Conservation (phyloP, 768 basidiomycete genomes). For the Serendipita sp. region DNA sequence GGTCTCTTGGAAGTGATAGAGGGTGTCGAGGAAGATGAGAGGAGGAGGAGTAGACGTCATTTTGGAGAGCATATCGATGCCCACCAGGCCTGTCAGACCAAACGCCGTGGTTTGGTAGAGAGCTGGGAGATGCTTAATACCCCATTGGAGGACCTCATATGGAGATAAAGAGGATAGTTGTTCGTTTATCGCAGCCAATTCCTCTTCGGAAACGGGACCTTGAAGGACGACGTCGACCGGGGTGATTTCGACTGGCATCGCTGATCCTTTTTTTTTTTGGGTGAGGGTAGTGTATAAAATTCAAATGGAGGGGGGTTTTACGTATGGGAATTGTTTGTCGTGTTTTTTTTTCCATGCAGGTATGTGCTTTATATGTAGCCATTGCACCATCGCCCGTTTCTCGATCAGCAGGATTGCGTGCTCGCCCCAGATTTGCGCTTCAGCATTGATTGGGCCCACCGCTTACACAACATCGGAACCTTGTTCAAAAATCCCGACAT, state of each 20-base stretch:
- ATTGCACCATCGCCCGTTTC: no score
- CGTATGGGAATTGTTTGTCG: no score
- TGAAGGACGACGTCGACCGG: constrained; percentile 20
- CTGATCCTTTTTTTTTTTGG: no score
- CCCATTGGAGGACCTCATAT: constrained; percentile 78
- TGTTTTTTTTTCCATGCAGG: no score
- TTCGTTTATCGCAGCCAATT: constrained; percentile 54
- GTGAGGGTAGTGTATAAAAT: no score
- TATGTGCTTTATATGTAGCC: no score
- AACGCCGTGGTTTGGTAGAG: constrained; percentile 94
- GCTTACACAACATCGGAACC: no score
- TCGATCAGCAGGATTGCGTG: not conserved
- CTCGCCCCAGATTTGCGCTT: not conserved
- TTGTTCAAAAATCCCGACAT: no score
- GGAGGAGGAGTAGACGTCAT: constrained; percentile 54
- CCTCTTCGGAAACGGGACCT: constrained; percentile 40
- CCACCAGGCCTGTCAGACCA: constrained; percentile 85
- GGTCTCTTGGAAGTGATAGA: constrained; percentile 92
- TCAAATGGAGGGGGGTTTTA: no score
- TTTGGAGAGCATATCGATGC: constrained; percentile 88
- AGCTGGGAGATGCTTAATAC: constrained; percentile 55
- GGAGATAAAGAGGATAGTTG: constrained; percentile 58
- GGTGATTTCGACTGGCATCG: constrained; percentile 7
- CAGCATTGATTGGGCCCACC: no score
- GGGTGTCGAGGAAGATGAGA: constrained; percentile 89